A percentile compares a stretch with the other conserved stretches of the same genome.
These are phyloP conservation scores for Cyamopsis tetragonoloba DNA, from an alignment of 306 rosid genomes.

Conservation along the genomic window DNA sequence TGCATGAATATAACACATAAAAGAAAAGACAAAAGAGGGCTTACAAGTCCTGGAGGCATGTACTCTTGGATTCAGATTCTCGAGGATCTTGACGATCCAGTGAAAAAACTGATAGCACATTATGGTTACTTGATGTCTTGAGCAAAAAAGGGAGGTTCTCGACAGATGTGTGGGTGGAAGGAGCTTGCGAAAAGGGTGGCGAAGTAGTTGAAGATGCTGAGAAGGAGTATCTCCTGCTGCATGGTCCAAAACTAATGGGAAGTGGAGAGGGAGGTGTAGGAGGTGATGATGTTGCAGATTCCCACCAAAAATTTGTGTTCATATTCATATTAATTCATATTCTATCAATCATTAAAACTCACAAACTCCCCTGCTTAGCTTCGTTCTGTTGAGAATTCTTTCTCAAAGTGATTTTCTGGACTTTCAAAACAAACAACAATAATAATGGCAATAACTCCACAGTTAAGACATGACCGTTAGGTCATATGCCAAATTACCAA, in stretches of 20 bases:
- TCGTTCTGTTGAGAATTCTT: conserved; percentile 1
- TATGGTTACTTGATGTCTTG: conserved; percentile 1
- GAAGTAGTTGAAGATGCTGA: conserved; percentile 59
- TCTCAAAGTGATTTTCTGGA: neutral
- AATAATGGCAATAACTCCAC: neutral
- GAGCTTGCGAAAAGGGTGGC: conserved; percentile 51
- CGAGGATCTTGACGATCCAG: conserved; percentile 41
- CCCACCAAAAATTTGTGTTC: conserved; percentile 20
- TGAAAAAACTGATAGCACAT: conserved; percentile 40
- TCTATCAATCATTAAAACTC: conserved; percentile 17
- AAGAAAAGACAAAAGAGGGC: conserved; percentile 23
- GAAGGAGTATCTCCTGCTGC: conserved; percentile 52
- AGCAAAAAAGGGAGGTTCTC: conserved; percentile 53
- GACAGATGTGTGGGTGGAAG: conserved; percentile 43
- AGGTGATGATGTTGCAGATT: conserved; percentile 70
- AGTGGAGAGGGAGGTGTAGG: conserved; percentile 86
- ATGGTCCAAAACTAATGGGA: conserved; percentile 69
- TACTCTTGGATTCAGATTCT: conserved; percentile 31
- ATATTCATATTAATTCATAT: too few species aligned
- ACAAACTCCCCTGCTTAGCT: conserved; percentile 9
- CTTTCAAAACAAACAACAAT: neutral
- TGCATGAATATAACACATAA: neutral
- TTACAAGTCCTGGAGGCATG: conserved; percentile 70
- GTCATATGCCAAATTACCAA: conserved; percentile 34
- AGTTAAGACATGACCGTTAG: conserved; percentile 51